phyloP scores from a whole-genome alignment of 805 yeast species.

The Metschnikowia reukaufii region DNA sequence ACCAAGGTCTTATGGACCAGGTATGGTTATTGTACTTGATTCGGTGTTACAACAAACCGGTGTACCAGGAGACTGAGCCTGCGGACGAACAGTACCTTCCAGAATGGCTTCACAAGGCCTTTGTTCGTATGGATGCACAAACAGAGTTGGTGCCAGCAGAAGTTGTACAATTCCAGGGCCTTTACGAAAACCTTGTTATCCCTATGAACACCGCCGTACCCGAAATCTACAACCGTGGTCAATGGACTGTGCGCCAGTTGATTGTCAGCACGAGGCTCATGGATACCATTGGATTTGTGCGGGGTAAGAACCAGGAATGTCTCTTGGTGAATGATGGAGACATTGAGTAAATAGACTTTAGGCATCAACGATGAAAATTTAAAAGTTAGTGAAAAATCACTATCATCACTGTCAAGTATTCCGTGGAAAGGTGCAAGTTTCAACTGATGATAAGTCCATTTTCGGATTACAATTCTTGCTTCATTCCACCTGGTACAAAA shows the following conservation, averaged over 20 bases:
- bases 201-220: slow-evolving; percentile 50
- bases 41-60: slow-evolving; percentile 50
- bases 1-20: slow-evolving; percentile 53
- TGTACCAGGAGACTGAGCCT: slow-evolving; percentile 28
- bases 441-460: too few relatives aligned
- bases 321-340: slow-evolving; percentile 31
- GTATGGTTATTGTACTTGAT: slow-evolving; percentile 63
- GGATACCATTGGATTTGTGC: slow-evolving; percentile 49
- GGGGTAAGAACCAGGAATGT: slow-evolving; percentile 47
- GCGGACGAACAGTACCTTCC: slow-evolving; percentile 45
- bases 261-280: slow-evolving; percentile 54
- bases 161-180: slow-evolving; percentile 50
- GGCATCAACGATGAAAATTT: too few relatives aligned
- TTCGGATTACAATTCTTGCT: too few relatives aligned
- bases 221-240: slow-evolving; percentile 53
- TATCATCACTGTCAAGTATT: too few relatives aligned
- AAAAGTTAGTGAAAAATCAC: too few relatives aligned
- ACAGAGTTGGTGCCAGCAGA: slow-evolving; percentile 50
- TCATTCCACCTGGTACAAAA: too few relatives aligned
- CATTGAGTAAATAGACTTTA: background rate
- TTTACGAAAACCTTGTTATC: slow-evolving; percentile 56
- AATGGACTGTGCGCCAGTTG: slow-evolving; percentile 48
- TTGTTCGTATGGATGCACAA: slow-evolving; percentile 35
- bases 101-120: slow-evolving; percentile 47
- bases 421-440: too few relatives aligned